Evolutionary conservation across 2,329 filamentous ascomycete species (phyloP).

Genomic region (Pyrenophora seminiperda): DNA sequence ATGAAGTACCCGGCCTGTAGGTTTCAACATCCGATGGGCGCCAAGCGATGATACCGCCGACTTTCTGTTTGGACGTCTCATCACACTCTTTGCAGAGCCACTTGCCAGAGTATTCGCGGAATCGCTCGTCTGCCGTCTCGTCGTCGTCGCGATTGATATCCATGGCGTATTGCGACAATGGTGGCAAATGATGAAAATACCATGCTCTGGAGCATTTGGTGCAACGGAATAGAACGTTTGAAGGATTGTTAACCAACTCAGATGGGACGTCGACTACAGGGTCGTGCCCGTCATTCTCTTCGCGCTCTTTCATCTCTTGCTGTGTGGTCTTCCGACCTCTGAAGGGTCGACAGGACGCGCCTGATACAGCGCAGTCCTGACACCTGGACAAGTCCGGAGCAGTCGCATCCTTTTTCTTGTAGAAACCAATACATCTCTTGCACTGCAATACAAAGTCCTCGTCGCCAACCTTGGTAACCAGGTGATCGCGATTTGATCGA

Average conservation of each 20-base stretch:
- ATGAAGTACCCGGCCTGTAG: slow-evolving; percentile 59
- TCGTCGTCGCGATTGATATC: slow-evolving; percentile 53
- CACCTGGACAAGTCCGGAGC: slow-evolving; percentile 76
- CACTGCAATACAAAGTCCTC: slow-evolving; percentile 88
- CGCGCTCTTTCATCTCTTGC: slow-evolving; percentile 81
- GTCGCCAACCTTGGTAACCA: slow-evolving; percentile 81
- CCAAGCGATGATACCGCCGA: slow-evolving; percentile 86
- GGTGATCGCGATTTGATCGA: slow-evolving; percentile 76
- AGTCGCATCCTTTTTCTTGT: slow-evolving; percentile 68
- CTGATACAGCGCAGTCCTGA: slow-evolving; percentile 68
- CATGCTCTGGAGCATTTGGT: slow-evolving; percentile 74
- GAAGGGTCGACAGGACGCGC: slow-evolving; percentile 75
- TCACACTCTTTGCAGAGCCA: slow-evolving; percentile 84
- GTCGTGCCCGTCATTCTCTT: slow-evolving; percentile 78
- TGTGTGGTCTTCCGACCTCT: slow-evolving; percentile 72
- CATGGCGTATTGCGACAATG: slow-evolving; percentile 51
- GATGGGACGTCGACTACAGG: slow-evolving; percentile 69
- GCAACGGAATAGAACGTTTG: slow-evolving; percentile 85
- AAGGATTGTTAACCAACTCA: slow-evolving; percentile 72
- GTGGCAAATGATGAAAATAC: slow-evolving; percentile 82
- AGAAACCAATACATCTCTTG: slow-evolving; percentile 75
- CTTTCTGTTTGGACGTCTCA: slow-evolving; percentile 63
- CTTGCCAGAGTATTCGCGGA: slow-evolving; percentile 72
- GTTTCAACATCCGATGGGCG: slow-evolving; percentile 67
- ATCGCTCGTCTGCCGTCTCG: slow-evolving; percentile 64